Conservation (phyloP, 306 rosid species). For the Arachis stenosperma region DNA sequence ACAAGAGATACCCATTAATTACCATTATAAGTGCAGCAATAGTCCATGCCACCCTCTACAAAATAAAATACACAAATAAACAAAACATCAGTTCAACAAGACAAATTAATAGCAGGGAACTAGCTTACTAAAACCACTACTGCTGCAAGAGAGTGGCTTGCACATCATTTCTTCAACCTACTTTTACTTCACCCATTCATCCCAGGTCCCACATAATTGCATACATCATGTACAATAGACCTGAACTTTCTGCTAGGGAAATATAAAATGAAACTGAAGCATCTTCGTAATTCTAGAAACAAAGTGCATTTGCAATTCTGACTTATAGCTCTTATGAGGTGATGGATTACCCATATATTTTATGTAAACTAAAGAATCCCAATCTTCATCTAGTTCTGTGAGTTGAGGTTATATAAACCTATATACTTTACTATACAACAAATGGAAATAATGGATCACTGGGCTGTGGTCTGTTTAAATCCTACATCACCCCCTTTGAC, state of each 20-base stretch:
- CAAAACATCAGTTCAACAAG: constrained; percentile 15
- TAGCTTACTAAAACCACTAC: neutral
- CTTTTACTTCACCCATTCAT: neutral
- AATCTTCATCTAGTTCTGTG: constrained; percentile 15
- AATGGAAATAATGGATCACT: neutral
- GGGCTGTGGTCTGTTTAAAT: constrained; percentile 16
- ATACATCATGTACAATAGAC: neutral
- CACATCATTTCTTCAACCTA: constrained; percentile 15
- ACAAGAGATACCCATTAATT: constrained; percentile 78
- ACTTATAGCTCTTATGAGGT: constrained; percentile 3
- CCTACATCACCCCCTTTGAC: constrained; percentile 1
- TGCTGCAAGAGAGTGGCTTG: too few species aligned
- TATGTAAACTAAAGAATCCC: constrained; percentile 15
- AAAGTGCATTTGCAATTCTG: constrained; percentile 13
- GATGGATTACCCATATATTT: constrained; percentile 11
- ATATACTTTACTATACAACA: constrained; percentile 7
- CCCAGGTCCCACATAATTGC: neutral
- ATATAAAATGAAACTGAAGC: constrained; percentile 1
- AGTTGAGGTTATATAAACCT: constrained; percentile 6
- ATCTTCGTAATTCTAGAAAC: constrained; percentile 18
- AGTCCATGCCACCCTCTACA: constrained; percentile 85
- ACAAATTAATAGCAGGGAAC: constrained; percentile 9
- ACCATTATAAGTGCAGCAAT: constrained; percentile 77
- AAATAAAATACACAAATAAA: constrained; percentile 21
- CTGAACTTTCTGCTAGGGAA: neutral